Evolutionary conservation across 2,329 filamentous ascomycete species (phyloP), one percentile per base, ranked within the genome.

Genomic region (Thielaviopsis euricoi): DNA sequence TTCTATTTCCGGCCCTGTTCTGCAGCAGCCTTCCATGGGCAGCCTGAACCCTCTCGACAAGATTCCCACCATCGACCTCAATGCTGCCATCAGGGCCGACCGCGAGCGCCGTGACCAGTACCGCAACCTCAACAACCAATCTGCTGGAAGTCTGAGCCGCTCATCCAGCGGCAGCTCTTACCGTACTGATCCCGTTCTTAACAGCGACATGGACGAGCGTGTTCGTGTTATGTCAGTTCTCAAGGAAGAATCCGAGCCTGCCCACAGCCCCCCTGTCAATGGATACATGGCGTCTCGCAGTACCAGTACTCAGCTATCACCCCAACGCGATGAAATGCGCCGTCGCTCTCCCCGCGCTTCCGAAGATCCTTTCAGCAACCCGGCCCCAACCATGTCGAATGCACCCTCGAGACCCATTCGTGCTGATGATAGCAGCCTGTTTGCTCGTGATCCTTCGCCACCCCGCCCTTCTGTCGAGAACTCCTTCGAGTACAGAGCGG

Each of bases 281-380:
- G 37, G 48, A 33, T 26, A 58, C 22, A 46, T 37, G 25, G 67
- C 68, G 54, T 74, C 71, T 1, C 68, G 67, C 13, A 74, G 73
- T 3, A 75, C 74, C 12, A 75, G 73, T 1, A 70, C 73, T 7
- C 73, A 79, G 63, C 65, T 76, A 6, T 81, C 78, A 3, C 78
- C 78, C 0, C 73, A 71, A 1, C 65, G 68, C 3, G 76, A 79
- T 6, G 74, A 73, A 50, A 63, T 77, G 12, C 72, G 75, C 62
- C 72, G 75, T 62, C 70, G 79, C 52, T 81, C 78, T 1, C 78
- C 78, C 17, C 59, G 56, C 23, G 40, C 56, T 22, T 6, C 50
- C 40, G 54, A 29, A 13, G 54, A 37, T 9, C 37, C 56, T 4
- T 46, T 58, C 9, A 40, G 40, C 22, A 40, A 53, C 25, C 43